A percentile compares a stretch with the other conserved stretches of the same genome.
Conservation (phyloP, 345 rosid species). For the Gynandropsis gynandra region DNA sequence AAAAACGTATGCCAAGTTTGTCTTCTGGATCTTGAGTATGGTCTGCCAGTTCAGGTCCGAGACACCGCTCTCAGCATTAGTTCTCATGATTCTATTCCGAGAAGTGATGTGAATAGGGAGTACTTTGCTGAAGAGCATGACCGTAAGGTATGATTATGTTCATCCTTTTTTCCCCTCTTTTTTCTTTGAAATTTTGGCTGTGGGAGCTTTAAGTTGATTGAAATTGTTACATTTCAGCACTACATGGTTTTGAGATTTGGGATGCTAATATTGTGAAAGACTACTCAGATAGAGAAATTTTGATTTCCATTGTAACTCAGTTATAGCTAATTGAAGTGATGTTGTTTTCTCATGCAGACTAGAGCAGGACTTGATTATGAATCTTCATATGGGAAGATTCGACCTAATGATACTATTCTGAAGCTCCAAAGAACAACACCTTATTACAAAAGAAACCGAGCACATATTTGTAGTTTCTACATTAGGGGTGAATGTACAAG, state of each 20-base stretch:
- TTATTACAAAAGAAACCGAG: slow-evolving; percentile 83
- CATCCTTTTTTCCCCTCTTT: not conserved
- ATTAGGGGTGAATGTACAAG: slow-evolving; percentile 92
- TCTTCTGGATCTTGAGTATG: slow-evolving; percentile 90
- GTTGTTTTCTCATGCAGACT: slow-evolving; percentile 44
- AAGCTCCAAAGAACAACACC: slow-evolving; percentile 95
- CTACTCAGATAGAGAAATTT: not conserved
- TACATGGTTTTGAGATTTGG: not conserved
- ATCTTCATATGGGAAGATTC: slow-evolving; percentile 83
- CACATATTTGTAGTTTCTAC: slow-evolving; percentile 95
- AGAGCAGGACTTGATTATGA: slow-evolving; percentile 96
- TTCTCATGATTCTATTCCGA: slow-evolving; percentile 82
- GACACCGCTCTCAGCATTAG: slow-evolving; percentile 74
- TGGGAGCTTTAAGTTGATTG: not conserved
- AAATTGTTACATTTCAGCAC: not conserved
- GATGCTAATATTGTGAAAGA: not conserved
- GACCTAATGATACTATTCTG: slow-evolving; percentile 77
- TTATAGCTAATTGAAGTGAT: slow-evolving; percentile 1
- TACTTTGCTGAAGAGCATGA: slow-evolving; percentile 96
- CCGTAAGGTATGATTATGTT: slow-evolving; percentile 45
- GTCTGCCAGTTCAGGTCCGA: slow-evolving; percentile 92
- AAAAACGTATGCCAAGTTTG: slow-evolving; percentile 99
- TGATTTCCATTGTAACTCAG: slow-evolving; percentile 1
- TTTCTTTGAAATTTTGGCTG: not conserved
- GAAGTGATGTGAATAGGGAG: slow-evolving; percentile 86